Percentiles rank a stretch among this genome's conserved stretches.
Evolutionary conservation across 1,284 basidiomycete genomes (phyloP).

Genomic region (Trametes hirsuta): DNA sequence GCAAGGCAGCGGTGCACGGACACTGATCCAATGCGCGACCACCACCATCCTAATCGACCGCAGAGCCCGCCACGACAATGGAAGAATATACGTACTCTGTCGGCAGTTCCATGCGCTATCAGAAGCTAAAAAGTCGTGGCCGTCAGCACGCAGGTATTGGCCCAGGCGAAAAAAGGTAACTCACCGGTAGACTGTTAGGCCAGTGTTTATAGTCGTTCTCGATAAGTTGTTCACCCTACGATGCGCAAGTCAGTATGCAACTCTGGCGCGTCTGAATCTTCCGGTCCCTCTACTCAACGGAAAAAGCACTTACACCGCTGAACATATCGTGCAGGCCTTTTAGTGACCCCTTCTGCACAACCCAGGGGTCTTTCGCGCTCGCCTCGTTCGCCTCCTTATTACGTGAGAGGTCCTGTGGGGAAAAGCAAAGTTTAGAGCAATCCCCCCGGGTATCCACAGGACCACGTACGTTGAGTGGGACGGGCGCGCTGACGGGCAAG

Average conservation of each 20-base stretch:
- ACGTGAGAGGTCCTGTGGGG: slow-evolving; percentile 63
- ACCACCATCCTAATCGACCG: too few species aligned
- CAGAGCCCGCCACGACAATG: neutral
- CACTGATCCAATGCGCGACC: too few species aligned
- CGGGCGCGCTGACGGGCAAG: slow-evolving; percentile 59
- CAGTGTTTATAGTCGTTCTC: slow-evolving; percentile 60
- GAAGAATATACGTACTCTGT: slow-evolving; percentile 49
- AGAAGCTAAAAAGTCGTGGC: slow-evolving; percentile 48
- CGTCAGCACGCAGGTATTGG: neutral
- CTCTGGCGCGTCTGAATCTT: neutral
- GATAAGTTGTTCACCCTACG: slow-evolving; percentile 65
- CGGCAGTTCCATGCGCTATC: slow-evolving; percentile 77
- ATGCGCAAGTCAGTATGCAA: neutral
- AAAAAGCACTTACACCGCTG: slow-evolving; percentile 48
- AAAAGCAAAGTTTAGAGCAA: neutral
- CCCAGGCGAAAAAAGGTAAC: neutral
- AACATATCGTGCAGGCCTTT: slow-evolving; percentile 78
- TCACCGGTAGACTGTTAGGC: slow-evolving; percentile 74
- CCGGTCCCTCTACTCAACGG: neutral
- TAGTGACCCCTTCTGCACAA: slow-evolving; percentile 64
- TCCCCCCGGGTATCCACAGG: neutral
- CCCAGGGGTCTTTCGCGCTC: slow-evolving; percentile 68
- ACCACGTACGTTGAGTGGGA: slow-evolving; percentile 56
- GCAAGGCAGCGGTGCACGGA: too few species aligned
- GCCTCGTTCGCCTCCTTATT: slow-evolving; percentile 60